Percentiles rank a stretch among this genome's conserved stretches.
phyloP scores from a whole-genome alignment of 2,329 filamentous ascomycete genomes.

The Magnaporthiopsis incrustans region DNA sequence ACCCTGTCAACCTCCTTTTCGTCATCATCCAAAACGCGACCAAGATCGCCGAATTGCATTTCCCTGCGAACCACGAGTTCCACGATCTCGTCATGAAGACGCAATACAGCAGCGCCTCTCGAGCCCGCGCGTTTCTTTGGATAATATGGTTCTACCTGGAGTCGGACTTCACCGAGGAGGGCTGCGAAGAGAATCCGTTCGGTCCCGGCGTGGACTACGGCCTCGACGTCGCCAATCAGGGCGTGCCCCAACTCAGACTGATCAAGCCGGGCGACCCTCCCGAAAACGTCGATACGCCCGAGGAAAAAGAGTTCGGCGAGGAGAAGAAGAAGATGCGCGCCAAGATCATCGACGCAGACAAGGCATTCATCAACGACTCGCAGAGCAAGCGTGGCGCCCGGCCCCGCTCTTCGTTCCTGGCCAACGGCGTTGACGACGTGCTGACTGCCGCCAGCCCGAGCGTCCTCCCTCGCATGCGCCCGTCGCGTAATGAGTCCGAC shows the following conservation, averaged over 20 bases:
- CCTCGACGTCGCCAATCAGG: constrained; percentile 57
- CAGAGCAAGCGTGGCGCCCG: constrained; percentile 49
- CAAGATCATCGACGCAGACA: constrained; percentile 68
- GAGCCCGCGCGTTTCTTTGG: constrained; percentile 88
- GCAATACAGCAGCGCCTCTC: constrained; percentile 70
- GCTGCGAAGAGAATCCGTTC: constrained; percentile 85
- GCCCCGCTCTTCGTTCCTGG: constrained; percentile 20
- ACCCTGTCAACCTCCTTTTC: constrained; percentile 95
- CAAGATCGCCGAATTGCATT: constrained; percentile 89
- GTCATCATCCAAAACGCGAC: constrained; percentile 83
- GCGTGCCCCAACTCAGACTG: constrained; percentile 58
- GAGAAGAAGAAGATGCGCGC: constrained; percentile 67
- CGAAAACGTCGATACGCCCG: constrained; percentile 68
- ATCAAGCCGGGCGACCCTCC: constrained; percentile 55
- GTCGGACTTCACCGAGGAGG: constrained; percentile 85
- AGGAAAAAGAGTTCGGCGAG: constrained; percentile 63
- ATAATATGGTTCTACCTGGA: constrained; percentile 99
- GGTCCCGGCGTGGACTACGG: constrained; percentile 62
- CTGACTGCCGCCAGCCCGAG: constrained; percentile 29
- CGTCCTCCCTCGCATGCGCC: constrained; percentile 54
- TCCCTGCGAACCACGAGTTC: constrained; percentile 77
- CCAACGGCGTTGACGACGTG: constrained; percentile 9
- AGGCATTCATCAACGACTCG: constrained; percentile 56
- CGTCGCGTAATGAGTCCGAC: constrained; percentile 53
- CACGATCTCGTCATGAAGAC: constrained; percentile 94